Evolutionary conservation across 2,329 filamentous ascomycete genomes (phyloP), one percentile per base, ranked within the genome.

Genomic region (Waltergamsia citrina): DNA sequence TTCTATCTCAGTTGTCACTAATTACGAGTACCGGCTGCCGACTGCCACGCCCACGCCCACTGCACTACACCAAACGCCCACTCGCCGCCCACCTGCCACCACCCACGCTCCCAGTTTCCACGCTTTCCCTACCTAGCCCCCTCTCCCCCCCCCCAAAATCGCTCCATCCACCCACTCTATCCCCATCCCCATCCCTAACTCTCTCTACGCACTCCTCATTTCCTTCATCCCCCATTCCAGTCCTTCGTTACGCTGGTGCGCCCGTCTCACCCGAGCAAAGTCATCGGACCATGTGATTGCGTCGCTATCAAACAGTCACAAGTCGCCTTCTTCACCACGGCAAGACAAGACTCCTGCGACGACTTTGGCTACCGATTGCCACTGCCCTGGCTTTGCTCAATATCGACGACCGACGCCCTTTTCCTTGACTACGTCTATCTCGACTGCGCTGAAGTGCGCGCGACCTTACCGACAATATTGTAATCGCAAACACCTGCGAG

Each of bases 161-260:
- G 18, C 19, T 15, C 31, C 30, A 14, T 34, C 27, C 17, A 28
- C 33, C 35, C 41, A 41, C 41, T 42, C 34, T 32, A 8, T 27
- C 11, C 25, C 29, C 38, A 39, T 44, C 40, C 46, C 47, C 48
- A 32, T 50, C 49, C 44, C n/a, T n/a, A n/a, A n/a, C n/a, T n/a
- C n/a, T n/a, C n/a, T n/a, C n/a, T n/a, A n/a, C n/a, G n/a, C n/a
- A n/a, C n/a, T 40, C 40, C 36, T 33, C 37, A 32, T 42, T 29
- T 19, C 24, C 22, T 16, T 32, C 38, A 32, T 35, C 41, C 32
- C 31, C 30, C 38, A 40, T 40, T 38, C 38, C 38, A 38, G 35
- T 40, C 38, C 22, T 29, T 38, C 35, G 16, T 38, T 40, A 33
- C 22, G 11, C 29, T 16, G 28, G 15, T 31, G 33, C 33, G 29